These are phyloP conservation scores for Cladosporium oxysporum DNA, from an alignment of 2,329 filamentous ascomycete genomes.

Conservation along the genomic window DNA sequence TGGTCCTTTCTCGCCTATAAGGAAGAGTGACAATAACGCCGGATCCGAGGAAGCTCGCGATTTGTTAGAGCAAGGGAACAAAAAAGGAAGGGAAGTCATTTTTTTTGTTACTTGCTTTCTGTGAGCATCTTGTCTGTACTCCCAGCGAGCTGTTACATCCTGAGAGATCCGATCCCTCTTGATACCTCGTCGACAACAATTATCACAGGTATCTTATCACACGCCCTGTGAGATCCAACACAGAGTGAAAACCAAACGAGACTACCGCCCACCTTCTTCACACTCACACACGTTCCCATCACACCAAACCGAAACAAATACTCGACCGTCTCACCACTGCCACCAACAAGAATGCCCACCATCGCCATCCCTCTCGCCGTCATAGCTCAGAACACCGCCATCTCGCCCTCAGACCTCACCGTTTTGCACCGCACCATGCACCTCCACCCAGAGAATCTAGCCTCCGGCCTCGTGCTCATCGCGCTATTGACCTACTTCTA, in stretches of 20 bases:
- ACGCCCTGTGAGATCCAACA: no score
- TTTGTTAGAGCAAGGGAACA: background rate
- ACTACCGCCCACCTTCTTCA: background rate
- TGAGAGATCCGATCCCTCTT: no score
- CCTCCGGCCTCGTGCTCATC: slow-evolving; percentile 22
- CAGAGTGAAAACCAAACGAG: background rate
- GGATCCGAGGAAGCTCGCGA: background rate
- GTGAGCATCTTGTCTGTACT: no score
- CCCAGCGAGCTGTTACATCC: no score
- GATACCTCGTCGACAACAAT: no score
- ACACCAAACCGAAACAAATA: no score
- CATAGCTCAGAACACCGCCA: background rate
- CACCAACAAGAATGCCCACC: background rate
- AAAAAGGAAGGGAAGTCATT: background rate
- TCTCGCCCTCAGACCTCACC: background rate
- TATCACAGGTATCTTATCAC: no score
- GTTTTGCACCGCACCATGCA: background rate
- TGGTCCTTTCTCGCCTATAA: background rate
- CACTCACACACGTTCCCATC: no score
- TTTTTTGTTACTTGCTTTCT: no score
- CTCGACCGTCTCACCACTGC: no score
- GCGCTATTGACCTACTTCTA: slow-evolving; percentile 27
- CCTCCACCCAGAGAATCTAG: slow-evolving; percentile 20
- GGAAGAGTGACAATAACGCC: background rate
- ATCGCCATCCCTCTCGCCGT: background rate